phyloP scores from a whole-genome alignment of 148 eudicot genomes.

The Chenopodium berlandieri region DNA sequence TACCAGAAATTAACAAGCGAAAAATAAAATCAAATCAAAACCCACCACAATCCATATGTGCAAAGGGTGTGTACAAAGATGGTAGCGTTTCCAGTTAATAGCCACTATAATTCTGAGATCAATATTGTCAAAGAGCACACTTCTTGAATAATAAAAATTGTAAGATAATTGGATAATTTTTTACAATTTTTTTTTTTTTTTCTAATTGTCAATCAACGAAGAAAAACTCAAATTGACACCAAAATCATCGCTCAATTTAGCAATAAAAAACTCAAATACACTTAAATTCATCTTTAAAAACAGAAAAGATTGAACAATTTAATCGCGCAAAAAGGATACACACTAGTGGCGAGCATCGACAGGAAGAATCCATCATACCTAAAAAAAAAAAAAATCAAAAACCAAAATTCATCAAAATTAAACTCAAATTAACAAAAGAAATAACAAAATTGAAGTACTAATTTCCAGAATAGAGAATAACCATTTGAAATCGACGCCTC shows the following conservation, averaged over 20 bases:
- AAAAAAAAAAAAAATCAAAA: conserved; percentile 26
- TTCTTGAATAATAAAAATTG: background rate
- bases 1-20: too few relatives aligned
- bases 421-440: background rate
- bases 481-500: conserved; percentile 77
- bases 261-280: background rate
- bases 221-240: background rate
- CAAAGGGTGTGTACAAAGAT: conserved; percentile 72
- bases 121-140: conserved; percentile 42
- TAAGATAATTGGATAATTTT: too few relatives aligned
- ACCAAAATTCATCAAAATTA: conserved; percentile 9
- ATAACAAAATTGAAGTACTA: background rate
- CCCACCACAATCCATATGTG: conserved; percentile 97
- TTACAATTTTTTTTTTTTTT: too few relatives aligned
- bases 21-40: background rate
- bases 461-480: conserved; percentile 10
- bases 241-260: background rate
- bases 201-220: conserved; percentile 9
- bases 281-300: too few relatives aligned
- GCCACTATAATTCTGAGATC: conserved; percentile 72
- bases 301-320: background rate
- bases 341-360: conserved; percentile 92
- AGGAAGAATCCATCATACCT: conserved; percentile 99
- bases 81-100: conserved; percentile 76
- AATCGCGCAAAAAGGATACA: conserved; percentile 63